These are phyloP conservation scores for Phallus indusiatus DNA, from an alignment of 768 basidiomycete genomes.

Conservation along the genomic window DNA sequence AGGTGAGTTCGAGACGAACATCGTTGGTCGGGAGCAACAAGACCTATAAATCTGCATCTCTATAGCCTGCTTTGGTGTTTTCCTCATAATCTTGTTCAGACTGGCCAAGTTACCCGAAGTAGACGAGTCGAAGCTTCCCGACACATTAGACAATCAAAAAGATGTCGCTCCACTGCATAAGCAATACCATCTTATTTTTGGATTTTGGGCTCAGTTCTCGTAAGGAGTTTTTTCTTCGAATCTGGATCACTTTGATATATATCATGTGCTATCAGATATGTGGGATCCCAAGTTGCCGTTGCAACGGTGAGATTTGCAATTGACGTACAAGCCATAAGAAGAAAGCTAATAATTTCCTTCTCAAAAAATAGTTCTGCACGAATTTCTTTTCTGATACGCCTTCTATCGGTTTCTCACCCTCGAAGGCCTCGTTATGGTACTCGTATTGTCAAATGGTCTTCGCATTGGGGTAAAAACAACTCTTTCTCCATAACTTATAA, in stretches of 20 bases:
- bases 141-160: slow-evolving; percentile 22
- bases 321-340: slow-evolving; percentile 4
- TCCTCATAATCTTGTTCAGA: slow-evolving; percentile 52
- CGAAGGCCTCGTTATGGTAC: slow-evolving; percentile 53
- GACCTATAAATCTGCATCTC: background rate
- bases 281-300: slow-evolving; percentile 58
- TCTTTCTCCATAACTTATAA: background rate
- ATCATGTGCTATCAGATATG: slow-evolving; percentile 11
- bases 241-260: background rate
- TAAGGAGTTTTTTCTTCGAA: slow-evolving; percentile 39
- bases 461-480: slow-evolving; percentile 38
- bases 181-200: slow-evolving; percentile 63
- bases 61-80: slow-evolving; percentile 37
- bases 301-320: slow-evolving; percentile 21
- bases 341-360: background rate
- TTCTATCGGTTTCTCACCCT: slow-evolving; percentile 39
- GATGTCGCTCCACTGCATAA: slow-evolving; percentile 49
- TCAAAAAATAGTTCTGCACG: slow-evolving; percentile 42
- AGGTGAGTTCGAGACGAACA: slow-evolving; percentile 27
- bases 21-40: slow-evolving; percentile 17
- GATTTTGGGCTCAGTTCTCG: slow-evolving; percentile 62
- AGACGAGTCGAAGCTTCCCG: slow-evolving; percentile 24
- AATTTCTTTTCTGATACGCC: slow-evolving; percentile 58
- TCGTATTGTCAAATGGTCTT: slow-evolving; percentile 68
- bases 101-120: slow-evolving; percentile 27